A percentile compares a stretch with the other conserved stretches of the same genome.
Conservation (phyloP, 2,329 filamentous ascomycete genomes). For the Pseudocercospora ulei region DNA sequence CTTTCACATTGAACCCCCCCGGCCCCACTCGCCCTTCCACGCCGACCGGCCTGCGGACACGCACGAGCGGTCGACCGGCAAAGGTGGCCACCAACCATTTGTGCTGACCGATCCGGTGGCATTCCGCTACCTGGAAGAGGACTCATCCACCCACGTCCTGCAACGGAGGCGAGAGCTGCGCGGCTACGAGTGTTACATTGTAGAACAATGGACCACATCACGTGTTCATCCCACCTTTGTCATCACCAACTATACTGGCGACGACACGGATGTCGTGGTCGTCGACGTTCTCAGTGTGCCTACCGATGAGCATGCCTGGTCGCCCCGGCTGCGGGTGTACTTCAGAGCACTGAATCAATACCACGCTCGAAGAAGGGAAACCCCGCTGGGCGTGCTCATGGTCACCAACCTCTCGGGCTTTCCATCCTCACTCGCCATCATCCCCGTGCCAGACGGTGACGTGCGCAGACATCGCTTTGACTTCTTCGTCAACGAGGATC, state of each 20-base stretch:
- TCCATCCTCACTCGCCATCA: conserved; percentile 84
- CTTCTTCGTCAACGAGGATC: conserved; percentile 87
- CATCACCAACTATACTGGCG: conserved; percentile 87
- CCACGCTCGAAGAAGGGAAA: conserved; percentile 75
- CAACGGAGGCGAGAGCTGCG: conserved; percentile 59
- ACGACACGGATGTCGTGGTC: conserved; percentile 64
- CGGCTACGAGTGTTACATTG: conserved; percentile 86
- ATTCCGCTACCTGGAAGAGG: conserved; percentile 73
- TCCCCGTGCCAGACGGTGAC: conserved; percentile 78
- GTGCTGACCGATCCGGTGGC: conserved; percentile 59
- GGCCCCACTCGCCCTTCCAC: conserved; percentile 13
- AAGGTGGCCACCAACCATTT: conserved; percentile 46
- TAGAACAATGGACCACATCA: conserved; percentile 97
- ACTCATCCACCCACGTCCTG: conserved; percentile 63
- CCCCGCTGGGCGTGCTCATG: conserved; percentile 74
- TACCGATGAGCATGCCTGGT: conserved; percentile 69
- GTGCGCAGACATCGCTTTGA: conserved; percentile 66
- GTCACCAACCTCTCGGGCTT: conserved; percentile 89
- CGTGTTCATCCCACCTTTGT: conserved; percentile 80
- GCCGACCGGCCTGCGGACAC: conserved; percentile 8
- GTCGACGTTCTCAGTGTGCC: conserved; percentile 76
- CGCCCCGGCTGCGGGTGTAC: conserved; percentile 66
- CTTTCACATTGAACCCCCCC: conserved; percentile 14
- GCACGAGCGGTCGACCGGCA: conserved; percentile 5
- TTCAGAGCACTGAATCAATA: conserved; percentile 78